These are phyloP conservation scores for Sungouiozyma intestinalis DNA, from an alignment of 805 yeast genomes.

Conservation along the genomic window DNA sequence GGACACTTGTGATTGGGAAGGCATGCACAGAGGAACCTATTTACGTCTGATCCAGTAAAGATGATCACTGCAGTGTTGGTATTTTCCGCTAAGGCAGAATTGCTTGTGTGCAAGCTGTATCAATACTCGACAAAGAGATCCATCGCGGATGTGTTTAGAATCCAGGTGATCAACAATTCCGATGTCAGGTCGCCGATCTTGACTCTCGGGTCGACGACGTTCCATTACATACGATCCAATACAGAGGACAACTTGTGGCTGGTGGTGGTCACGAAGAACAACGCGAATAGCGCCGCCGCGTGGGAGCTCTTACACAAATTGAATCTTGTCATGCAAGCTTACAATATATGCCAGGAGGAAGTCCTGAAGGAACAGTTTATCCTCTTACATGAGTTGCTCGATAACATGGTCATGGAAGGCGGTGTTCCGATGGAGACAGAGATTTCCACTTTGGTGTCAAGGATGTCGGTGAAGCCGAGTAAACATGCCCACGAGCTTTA, in stretches of 20 bases:
- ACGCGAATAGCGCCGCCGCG: constrained; percentile 71
- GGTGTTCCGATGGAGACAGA: constrained; percentile 25
- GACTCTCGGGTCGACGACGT: constrained; percentile 88
- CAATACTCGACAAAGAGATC: constrained; percentile 68
- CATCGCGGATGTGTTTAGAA: constrained; percentile 80
- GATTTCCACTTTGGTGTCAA: constrained; percentile 14
- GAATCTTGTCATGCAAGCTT: constrained; percentile 40
- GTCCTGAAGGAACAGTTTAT: constrained; percentile 56
- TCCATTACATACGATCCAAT: constrained; percentile 57
- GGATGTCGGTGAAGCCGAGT: constrained; percentile 18
- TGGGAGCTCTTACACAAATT: constrained; percentile 70
- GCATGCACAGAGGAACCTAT: background rate
- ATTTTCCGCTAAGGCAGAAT: constrained; percentile 73
- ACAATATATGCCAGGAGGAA: constrained; percentile 32
- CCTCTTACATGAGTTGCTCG: constrained; percentile 64
- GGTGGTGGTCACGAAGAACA: constrained; percentile 83
- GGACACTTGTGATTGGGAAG: background rate
- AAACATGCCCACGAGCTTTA: background rate
- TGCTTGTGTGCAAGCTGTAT: constrained; percentile 62
- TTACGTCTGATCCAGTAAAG: too few relatives aligned
- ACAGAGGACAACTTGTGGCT: constrained; percentile 50
- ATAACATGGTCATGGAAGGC: constrained; percentile 41
- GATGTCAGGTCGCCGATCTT: constrained; percentile 55
- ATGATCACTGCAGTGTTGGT: constrained; percentile 84
- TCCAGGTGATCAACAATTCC: constrained; percentile 67